Conservation (phyloP, 371 early-diverging fungal species). For the Choanephora cucurbitarum region DNA sequence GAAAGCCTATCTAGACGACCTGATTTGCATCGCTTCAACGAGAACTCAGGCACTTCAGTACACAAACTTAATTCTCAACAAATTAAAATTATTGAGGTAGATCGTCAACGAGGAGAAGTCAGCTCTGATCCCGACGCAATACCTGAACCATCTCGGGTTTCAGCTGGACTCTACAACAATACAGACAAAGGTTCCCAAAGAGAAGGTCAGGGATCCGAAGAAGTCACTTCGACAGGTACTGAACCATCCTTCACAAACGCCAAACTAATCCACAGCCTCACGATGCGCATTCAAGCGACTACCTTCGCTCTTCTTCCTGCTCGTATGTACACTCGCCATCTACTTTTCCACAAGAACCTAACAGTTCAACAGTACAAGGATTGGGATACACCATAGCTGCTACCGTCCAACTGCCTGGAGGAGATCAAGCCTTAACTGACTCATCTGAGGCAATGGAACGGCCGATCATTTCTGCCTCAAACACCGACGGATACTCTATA, state of each 20-base stretch:
- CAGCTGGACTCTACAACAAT: too few relatives aligned
- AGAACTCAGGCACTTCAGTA: too few relatives aligned
- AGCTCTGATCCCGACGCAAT: too few relatives aligned
- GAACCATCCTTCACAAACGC: background rate
- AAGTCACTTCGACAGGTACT: too few relatives aligned
- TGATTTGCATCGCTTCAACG: background rate
- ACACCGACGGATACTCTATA: constrained; percentile 9
- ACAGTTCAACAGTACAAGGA: constrained; percentile 14
- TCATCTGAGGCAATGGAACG: constrained; percentile 17
- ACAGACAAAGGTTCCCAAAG: too few relatives aligned
- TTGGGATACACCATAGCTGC: background rate
- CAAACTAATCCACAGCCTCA: constrained; percentile 9
- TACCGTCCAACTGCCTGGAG: background rate
- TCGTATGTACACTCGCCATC: constrained; percentile 17
- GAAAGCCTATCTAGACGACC: background rate
- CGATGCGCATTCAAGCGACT: constrained; percentile 18
- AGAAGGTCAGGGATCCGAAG: too few relatives aligned
- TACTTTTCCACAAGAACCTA: constrained; percentile 14
- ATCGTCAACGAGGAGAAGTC: too few relatives aligned
- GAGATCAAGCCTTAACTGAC: constrained; percentile 13
- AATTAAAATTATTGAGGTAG: too few relatives aligned
- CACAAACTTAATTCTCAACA: too few relatives aligned
- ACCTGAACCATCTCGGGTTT: too few relatives aligned
- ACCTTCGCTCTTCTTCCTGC: constrained; percentile 18
- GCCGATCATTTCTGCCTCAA: constrained; percentile 5